Conservation (phyloP, 768 basidiomycete species). For the Tephrocybe sp. region DNA sequence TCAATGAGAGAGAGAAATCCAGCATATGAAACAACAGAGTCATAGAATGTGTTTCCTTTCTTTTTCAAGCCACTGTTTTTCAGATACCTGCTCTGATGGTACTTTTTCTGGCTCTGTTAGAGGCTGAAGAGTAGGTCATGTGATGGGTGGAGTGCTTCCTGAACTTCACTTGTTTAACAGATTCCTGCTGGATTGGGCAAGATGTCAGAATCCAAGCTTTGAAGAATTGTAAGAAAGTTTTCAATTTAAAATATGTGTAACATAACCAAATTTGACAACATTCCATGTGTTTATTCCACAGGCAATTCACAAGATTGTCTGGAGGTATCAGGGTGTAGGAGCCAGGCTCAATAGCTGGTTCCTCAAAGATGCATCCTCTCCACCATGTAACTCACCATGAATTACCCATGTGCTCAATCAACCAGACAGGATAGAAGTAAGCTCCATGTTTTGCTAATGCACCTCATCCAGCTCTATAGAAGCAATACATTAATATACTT, state of each 20-base stretch:
- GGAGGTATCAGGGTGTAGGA: background rate
- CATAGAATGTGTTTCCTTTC: background rate
- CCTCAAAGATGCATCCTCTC: background rate
- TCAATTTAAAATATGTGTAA: too few relatives aligned
- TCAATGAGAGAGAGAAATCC: background rate
- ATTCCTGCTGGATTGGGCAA: background rate
- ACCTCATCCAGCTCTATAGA: constrained; percentile 17
- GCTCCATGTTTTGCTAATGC: constrained; percentile 15
- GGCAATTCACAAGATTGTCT: background rate
- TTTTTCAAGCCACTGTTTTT: background rate
- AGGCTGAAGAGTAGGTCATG: background rate
- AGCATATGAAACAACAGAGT: background rate
- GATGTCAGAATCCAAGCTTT: too few relatives aligned
- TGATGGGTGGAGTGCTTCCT: background rate
- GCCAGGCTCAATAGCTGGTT: background rate
- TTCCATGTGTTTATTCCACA: background rate
- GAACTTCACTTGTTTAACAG: background rate
- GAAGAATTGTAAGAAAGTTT: too few relatives aligned
- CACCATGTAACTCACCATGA: constrained; percentile 20
- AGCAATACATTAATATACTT: too few relatives aligned
- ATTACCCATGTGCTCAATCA: constrained; percentile 19
- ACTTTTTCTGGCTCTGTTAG: background rate
- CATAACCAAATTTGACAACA: too few relatives aligned
- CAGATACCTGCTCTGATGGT: background rate
- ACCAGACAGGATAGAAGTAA: too few relatives aligned